Conservation (phyloP, 2,329 filamentous ascomycete genomes). For the Colletotrichum sp. region DNA sequence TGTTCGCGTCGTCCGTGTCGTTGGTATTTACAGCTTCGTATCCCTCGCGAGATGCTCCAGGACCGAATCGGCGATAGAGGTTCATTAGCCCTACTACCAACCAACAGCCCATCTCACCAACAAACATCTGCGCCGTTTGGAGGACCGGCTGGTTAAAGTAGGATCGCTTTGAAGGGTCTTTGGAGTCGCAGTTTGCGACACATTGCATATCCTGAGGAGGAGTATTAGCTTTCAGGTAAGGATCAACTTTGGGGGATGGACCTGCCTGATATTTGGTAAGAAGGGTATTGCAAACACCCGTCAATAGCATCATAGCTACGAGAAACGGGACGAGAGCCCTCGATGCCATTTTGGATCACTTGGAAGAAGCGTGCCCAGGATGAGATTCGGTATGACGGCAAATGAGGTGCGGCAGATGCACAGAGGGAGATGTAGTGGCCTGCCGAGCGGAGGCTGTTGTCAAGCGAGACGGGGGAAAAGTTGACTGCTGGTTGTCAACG, state of each 20-base stretch:
- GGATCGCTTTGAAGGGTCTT: slow-evolving; percentile 67
- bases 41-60: slow-evolving; percentile 52
- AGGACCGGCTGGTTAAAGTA: slow-evolving; percentile 95
- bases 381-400: neutral
- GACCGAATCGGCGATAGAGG: slow-evolving; percentile 65
- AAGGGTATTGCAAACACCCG: slow-evolving; percentile 95
- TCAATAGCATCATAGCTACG: slow-evolving; percentile 95
- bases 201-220: slow-evolving; percentile 86
- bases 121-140: slow-evolving; percentile 97
- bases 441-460: neutral
- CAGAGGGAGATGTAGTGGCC: neutral
- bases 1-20: slow-evolving; percentile 48
- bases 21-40: slow-evolving; percentile 69
- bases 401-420: neutral
- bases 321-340: slow-evolving; percentile 80
- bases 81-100: slow-evolving; percentile 78
- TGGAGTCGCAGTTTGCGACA: slow-evolving; percentile 82
- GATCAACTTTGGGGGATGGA: slow-evolving; percentile 3
- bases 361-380: neutral
- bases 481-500: neutral
- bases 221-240: neutral
- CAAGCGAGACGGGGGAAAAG: neutral
- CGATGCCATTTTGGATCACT: slow-evolving; percentile 65
- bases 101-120: slow-evolving; percentile 97
- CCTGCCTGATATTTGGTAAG: slow-evolving; percentile 93